Base-by-base conservation (phyloP, 1,284 basidiomycete genomes). In the Trichosporon sp. region DNA sequence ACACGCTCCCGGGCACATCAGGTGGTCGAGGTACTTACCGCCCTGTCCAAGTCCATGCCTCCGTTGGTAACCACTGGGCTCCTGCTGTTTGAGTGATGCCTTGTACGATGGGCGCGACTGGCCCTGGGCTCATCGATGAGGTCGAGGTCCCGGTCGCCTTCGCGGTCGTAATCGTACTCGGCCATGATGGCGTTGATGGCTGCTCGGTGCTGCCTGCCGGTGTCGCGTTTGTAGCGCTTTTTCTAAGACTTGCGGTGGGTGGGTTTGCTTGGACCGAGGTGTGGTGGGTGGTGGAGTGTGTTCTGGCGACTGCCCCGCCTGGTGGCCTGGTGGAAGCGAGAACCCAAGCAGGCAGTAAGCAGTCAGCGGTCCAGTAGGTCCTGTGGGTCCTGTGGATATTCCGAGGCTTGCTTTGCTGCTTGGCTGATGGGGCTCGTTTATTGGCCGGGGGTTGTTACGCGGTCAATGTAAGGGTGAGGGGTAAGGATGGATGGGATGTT, bases 71-170 rank as follows among this genome's bases (percentile, higher is more conserved):
- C 26, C 65, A 48, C 43, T 69, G 71, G 71, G 66, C 71, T 73
- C 26, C 67, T 74, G 56, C 70, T 72, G 26, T 70, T 35, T 59
- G 73, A 73, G 61, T 65, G 67, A 35, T 64, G 70, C 46, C 66
- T 68, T 6, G 59, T 63, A 32, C 59, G 59, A 63, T 63, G 59
- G 14, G 59, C 59, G 59, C 59, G 59, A 8, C 31, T 63, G 31
- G 32, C 31, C 59, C 59, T 63, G 14, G 59, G 32, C 59, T 32
- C 31, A 14, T 63, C 59, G 16, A 35, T 6, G 32, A 8, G 16
- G 32, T 32, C 40, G 14, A 48, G 43, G 46, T 66, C 66, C 46
- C 66, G 46, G 48, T 32, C 66, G 26, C 48, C 48, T 19, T 66
- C 59, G 59, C 59, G 59, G 59, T 63, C 59, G 11, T 63, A 63